A percentile compares a stretch with the other conserved stretches of the same genome.
These are phyloP conservation scores for Urostyla sp. DNA, from an alignment of 73 alveolate species.

Conservation along the genomic window DNA sequence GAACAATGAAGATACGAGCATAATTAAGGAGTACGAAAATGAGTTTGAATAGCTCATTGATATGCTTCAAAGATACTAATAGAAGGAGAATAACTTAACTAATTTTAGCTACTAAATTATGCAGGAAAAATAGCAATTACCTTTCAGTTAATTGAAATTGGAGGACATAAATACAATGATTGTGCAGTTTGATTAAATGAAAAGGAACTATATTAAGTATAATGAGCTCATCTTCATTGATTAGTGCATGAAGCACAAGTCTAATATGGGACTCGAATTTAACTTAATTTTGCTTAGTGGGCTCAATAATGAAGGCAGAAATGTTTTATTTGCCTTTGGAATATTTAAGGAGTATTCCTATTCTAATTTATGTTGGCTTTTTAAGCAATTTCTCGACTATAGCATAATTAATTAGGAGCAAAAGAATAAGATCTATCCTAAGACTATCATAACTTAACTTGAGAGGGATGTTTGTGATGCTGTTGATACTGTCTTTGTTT, in stretches of 20 bases:
- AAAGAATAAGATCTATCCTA: slow-evolving; percentile 35
- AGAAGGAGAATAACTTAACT: not conserved
- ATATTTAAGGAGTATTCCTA: slow-evolving; percentile 2
- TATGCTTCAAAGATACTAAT: slow-evolving; percentile 16
- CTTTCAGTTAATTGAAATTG: slow-evolving; percentile 1
- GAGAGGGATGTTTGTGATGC: slow-evolving; percentile 22
- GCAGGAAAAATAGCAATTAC: slow-evolving; percentile 23
- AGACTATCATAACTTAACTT: slow-evolving; percentile 18
- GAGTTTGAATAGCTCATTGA: slow-evolving; percentile 43
- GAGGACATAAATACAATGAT: slow-evolving; percentile 20
- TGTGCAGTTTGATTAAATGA: slow-evolving; percentile 22
- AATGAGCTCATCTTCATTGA: slow-evolving; percentile 38
- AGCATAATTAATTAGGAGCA: slow-evolving; percentile 11
- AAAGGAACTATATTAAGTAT: slow-evolving; percentile 3
- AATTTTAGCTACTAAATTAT: not conserved
- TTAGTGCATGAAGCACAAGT: slow-evolving; percentile 14
- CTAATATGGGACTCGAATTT: slow-evolving; percentile 1
- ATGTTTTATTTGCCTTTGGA: slow-evolving; percentile 55
- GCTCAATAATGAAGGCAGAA: slow-evolving; percentile 41
- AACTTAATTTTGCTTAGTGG: slow-evolving; percentile 20
- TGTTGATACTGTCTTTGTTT: not conserved
- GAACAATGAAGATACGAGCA: slow-evolving; percentile 5
- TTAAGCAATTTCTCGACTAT: slow-evolving; percentile 31
- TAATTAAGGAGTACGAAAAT: slow-evolving; percentile 29
- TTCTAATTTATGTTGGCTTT: slow-evolving; percentile 10